Conservation (phyloP, 345 rosid genomes). For the Murraya paniculata region DNA sequence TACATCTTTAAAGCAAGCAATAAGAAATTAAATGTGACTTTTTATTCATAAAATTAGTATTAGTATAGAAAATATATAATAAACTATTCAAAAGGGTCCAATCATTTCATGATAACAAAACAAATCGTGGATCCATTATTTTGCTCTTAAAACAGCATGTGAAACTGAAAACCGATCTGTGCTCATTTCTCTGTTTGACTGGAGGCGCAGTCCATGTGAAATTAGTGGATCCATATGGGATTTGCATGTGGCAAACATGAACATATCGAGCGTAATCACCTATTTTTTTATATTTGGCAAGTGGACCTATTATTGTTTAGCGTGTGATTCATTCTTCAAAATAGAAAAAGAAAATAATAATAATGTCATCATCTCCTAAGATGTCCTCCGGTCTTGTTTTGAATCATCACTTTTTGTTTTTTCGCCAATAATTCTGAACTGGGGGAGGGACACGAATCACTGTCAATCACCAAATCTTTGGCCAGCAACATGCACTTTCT, state of each 20-base stretch:
- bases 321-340: neutral
- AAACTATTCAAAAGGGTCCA: neutral
- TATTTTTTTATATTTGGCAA: no score
- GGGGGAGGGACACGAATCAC: neutral
- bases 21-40: no score
- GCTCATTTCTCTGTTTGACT: neutral
- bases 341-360: neutral
- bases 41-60: no score
- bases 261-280: neutral
- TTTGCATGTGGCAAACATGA: slow-evolving; percentile 15
- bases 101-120: neutral
- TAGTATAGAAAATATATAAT: no score
- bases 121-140: neutral
- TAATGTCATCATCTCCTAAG: neutral
- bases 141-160: neutral
- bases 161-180: neutral
- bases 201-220: slow-evolving; percentile 21
- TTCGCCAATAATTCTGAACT: slow-evolving; percentile 7
- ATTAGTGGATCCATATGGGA: neutral
- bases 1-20: no score
- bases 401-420: slow-evolving; percentile 3
- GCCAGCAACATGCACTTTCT: neutral
- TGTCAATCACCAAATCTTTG: neutral
- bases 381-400: neutral
- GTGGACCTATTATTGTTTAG: neutral